These are phyloP conservation scores for Botrytis elliptica DNA, from an alignment of 2,329 filamentous ascomycete species.

Conservation along the genomic window DNA sequence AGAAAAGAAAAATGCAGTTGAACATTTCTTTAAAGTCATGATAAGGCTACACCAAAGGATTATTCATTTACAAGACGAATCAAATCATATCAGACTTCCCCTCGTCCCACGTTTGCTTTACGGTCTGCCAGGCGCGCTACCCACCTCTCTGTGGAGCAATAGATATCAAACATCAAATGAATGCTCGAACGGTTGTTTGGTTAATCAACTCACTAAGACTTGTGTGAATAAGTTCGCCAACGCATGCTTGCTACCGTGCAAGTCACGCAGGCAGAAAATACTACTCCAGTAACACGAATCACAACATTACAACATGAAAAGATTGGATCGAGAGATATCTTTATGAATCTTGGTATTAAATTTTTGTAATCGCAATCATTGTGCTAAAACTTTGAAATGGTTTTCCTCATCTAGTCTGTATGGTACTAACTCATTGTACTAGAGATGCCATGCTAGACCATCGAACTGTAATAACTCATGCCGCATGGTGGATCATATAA, in stretches of 20 bases:
- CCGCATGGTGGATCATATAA: constrained; percentile 7
- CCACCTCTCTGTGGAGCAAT: background rate
- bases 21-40: background rate
- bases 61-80: background rate
- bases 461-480: constrained; percentile 1
- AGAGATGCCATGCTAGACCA: constrained; percentile 20
- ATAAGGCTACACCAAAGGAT: background rate
- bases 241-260: constrained; percentile 8
- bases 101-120: background rate
- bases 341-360: constrained; percentile 10
- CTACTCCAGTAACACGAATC: background rate
- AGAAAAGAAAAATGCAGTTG: background rate
- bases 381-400: constrained; percentile 5
- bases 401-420: constrained; percentile 16
- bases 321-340: background rate
- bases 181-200: background rate
- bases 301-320: background rate
- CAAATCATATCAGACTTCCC: background rate
- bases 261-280: background rate
- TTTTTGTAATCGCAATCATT: constrained; percentile 7
- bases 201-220: background rate
- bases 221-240: background rate
- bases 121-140: background rate
- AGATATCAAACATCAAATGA: background rate
- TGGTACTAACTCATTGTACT: constrained; percentile 14